Evolutionary conservation across 768 basidiomycete species (phyloP).

Genomic region (Tylopilus rubrobrunneus): DNA sequence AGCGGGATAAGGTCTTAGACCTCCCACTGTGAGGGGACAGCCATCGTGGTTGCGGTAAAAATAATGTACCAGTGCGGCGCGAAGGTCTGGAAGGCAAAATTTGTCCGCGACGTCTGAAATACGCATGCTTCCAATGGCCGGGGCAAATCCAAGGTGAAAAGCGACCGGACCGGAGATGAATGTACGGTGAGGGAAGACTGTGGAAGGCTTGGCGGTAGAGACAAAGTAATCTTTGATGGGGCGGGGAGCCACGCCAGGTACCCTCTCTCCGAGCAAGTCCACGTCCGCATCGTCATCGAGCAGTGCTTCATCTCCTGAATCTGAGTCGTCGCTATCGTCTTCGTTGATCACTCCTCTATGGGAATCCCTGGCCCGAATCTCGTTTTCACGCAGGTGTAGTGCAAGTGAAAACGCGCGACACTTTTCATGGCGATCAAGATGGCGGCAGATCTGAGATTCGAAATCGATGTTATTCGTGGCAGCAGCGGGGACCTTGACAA

Average conservation of each 20-base stretch:
- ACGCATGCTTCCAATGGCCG: background rate
- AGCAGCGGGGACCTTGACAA: background rate
- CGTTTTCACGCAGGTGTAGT: background rate
- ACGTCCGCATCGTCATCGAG: background rate
- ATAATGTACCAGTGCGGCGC: background rate
- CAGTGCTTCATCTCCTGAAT: background rate
- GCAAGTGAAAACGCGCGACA: background rate
- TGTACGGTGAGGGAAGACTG: background rate
- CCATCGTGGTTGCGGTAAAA: background rate
- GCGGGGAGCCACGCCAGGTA: no score
- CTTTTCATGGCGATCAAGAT: background rate
- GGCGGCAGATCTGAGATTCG: background rate
- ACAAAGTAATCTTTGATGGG: background rate
- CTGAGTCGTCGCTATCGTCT: no score
- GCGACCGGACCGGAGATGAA: background rate
- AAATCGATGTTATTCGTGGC: background rate
- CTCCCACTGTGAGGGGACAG: background rate
- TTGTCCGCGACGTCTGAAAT: background rate
- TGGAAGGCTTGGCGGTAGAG: background rate
- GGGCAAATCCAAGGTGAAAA: background rate
- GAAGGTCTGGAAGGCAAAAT: background rate
- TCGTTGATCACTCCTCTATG: no score
- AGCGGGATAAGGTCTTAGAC: background rate
- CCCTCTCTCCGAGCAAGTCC: no score
- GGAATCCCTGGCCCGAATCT: no score